Base-by-base conservation (phyloP, 345 rosid species). In the Gossypium thurberi region DNA sequence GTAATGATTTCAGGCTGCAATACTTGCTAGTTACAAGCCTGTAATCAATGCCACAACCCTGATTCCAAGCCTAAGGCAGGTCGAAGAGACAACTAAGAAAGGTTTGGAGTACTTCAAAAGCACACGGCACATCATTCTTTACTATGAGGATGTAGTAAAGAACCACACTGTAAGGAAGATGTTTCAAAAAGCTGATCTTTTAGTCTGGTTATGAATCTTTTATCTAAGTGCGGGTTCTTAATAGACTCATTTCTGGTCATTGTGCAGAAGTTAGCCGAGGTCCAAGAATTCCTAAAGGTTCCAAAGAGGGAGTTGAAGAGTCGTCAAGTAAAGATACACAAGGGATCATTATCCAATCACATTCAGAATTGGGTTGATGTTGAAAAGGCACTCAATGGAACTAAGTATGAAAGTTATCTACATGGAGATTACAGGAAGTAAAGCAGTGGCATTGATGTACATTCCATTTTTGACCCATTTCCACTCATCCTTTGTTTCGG, bases 291-390 rank as follows among this genome's bases (percentile, higher is more conserved):
- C 81, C 84, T 95, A 20, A 90, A 87, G 86, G 98, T 93, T 47
- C 98, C 99, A 0, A 84, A 46, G 46, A 83, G 77, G 61, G 80
- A 87, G 10, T 83, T 95, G 70, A 86, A 75, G 78, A 95, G 99
- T 73, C 84, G 98, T 9, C 99, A 95, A 80, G 96, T 95, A 74
- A 95, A 88, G 82, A 95, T 95, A 82, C 99, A 95, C 82, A 88
- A 87, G 63, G 98, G 98, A 57, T 71, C 90, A 2, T 81, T 90
- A 74, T 85, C 92, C 6, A 78, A 79, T 55, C 90, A 89, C 68
- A 79, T 93, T 42, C 86, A 85, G 79, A 95, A 93, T 74, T 93
- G 97, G 97, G 86, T 79, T 3, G 91, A 95, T 55, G 89, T 95
- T 75, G 79, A 79, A 67, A 84, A 76, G 62, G 80, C 91, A 43